Base-by-base conservation (phyloP, 306 rosid genomes). In the Canavalia gladiata region DNA sequence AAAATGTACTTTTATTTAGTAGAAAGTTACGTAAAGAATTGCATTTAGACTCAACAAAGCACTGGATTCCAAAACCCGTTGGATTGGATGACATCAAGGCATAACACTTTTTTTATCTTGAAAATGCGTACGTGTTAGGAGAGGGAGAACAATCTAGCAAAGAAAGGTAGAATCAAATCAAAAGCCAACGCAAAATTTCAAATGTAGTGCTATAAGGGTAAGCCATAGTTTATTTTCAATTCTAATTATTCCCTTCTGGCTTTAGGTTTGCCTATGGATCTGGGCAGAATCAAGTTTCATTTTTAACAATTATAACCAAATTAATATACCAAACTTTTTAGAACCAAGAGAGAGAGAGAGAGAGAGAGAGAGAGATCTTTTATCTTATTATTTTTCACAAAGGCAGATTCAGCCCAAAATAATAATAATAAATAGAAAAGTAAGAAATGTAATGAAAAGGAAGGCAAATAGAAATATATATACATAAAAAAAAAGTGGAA, bases 1-100 rank as follows among this genome's bases (percentile, higher is more conserved):
- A 39, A 33, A 18, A 47, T 71, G 85, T 73, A 52, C 92, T 86
- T 90, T 90, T 76, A 73, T 51, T 85, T 10, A 34, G 60, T 79
- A 83, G 84, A 84, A 85, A 88, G 91, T 84, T 89, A 89, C 90
- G 94, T 35, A 88, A 87, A 88, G 94, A 79, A 95, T 91, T 85
- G 73, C 81, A 89, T 68, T 57, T 68, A 70, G 62, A 69, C 74
- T 81, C 52, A 80, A 85, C 77, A 84, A 83, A 87, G 94, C 78
- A 88, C 85, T 74, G 66, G 93, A 85, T 90, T 81, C 93, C 77
- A 59, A 54, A 85, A 86, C 89, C 82, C 57, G 60, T n/a, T 74
- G 50, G 86, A 80, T n/a, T 74, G 50, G 86, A 80, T 49, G 72
- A 70, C 29, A 60, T 69, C 67, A 68, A 82, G 49, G 78, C 51